phyloP scores from a whole-genome alignment of 768 basidiomycete genomes.

The Mycena maculata region DNA sequence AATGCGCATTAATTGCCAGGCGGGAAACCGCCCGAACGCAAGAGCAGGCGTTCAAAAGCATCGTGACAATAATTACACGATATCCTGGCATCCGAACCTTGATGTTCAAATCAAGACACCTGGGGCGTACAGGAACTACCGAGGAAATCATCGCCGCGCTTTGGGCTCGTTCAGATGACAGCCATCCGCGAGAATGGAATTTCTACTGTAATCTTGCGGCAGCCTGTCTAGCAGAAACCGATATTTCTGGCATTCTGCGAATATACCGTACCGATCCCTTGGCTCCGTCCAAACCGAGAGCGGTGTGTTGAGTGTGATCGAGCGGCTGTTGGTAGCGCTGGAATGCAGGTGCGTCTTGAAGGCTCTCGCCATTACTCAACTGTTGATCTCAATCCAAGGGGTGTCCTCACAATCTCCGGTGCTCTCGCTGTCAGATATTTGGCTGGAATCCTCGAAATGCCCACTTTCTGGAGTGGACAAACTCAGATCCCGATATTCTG shows the following conservation, averaged over 20 bases:
- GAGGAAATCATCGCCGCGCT: neutral
- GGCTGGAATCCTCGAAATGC: neutral
- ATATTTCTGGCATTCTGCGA: neutral
- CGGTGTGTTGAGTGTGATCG: neutral
- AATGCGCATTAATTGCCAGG: neutral
- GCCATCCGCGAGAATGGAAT: neutral
- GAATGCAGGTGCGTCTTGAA: neutral
- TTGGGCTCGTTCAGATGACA: neutral
- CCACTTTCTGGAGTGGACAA: conserved; percentile 1
- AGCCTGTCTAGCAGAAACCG: neutral
- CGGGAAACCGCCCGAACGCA: conserved; percentile 2
- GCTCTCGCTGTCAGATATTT: neutral
- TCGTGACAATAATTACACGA: neutral
- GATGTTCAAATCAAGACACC: neutral
- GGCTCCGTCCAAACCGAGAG: neutral
- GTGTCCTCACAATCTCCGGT: neutral
- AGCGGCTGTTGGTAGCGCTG: neutral
- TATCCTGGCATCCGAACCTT: neutral
- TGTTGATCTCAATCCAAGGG: neutral
- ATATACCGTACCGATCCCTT: neutral
- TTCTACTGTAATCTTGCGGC: neutral
- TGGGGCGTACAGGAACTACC: neutral
- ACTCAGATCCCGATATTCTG: neutral
- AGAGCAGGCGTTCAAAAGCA: neutral
- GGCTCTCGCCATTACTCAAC: neutral